Base-by-base conservation (phyloP, 495 filamentous ascomycete species). In the Darksidea phi region DNA sequence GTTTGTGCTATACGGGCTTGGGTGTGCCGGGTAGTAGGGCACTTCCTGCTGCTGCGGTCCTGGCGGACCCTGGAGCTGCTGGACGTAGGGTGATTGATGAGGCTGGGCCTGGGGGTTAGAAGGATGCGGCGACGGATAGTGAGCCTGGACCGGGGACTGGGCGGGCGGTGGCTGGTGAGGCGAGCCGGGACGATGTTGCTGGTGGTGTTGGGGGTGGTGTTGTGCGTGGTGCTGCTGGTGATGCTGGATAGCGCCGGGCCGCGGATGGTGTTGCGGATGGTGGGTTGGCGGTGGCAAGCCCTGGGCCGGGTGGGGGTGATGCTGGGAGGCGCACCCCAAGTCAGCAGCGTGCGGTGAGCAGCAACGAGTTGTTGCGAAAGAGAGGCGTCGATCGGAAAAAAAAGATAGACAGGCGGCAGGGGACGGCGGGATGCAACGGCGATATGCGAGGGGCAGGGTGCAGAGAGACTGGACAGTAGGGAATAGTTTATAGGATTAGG, bases 21-120 rank as follows among this genome's bases (percentile, higher is more conserved):
- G 72, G 54, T 75, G 73, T 12, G 74, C 66, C 24, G 50, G 63
- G 43, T 73, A 76, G 70, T 74, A 76, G 42, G 71, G 70, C 5
- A 67, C 64, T 47, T 75, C 73, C 42, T 66, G 67, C 34, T 67
- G 67, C 28, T 55, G 65, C 54, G 67, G 74, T 25, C 65, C 70
- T 32, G 66, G 59, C 17, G 69, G 59, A 48, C 66, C 68, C 46
- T 67, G 71, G 24, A 75, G 61, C 13, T 65, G 55, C 18, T 64
- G 68, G 34, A 72, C 65, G 72, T 76, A 76, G 0, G 74, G 74
- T 18, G 73, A 75, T 37, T 73, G 73, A 62, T 75, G 73, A 54
- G 70, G 73, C 41, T 59, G 70, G 28, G 73, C 61, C 37, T 67
- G 64, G 36, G 68, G 71, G 49, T 64, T 70, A 0, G 73, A 68